These are phyloP conservation scores for Lanmaoa rubissima DNA, from an alignment of 768 basidiomycete genomes.

Conservation along the genomic window DNA sequence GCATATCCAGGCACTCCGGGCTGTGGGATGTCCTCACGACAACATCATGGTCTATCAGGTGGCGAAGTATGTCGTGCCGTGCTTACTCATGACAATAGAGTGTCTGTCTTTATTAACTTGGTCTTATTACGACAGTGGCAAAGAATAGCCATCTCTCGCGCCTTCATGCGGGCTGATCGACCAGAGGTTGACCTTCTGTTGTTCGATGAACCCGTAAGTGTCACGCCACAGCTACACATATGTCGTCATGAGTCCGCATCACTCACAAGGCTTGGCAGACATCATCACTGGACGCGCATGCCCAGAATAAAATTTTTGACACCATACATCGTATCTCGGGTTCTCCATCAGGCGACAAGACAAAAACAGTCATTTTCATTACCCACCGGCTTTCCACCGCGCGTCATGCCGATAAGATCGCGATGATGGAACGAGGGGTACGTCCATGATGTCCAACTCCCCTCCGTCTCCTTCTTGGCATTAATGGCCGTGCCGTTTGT, in stretches of 20 bases:
- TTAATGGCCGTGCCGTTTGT: conserved; percentile 24
- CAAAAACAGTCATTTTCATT: conserved; percentile 78
- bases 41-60: conserved; percentile 71
- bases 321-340: conserved; percentile 67
- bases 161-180: conserved; percentile 79
- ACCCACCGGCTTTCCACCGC: conserved; percentile 82
- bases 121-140: conserved; percentile 62
- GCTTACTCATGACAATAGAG: conserved; percentile 14
- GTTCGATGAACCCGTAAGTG: conserved; percentile 79
- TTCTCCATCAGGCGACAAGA: conserved; percentile 50
- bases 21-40: conserved; percentile 33
- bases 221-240: neutral
- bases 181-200: conserved; percentile 76
- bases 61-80: conserved; percentile 62
- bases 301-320: conserved; percentile 77
- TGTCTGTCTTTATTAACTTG: conserved; percentile 6
- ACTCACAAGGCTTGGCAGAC: conserved; percentile 45
- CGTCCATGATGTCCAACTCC: conserved; percentile 23
- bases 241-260: neutral
- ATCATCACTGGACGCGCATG: conserved; percentile 75
- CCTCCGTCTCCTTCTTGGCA: conserved; percentile 6
- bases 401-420: conserved; percentile 80
- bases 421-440: conserved; percentile 79
- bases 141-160: conserved; percentile 79
- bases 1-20: conserved; percentile 30